Base-by-base conservation (phyloP, 2,329 filamentous ascomycete species). In the Epichloe glyceriae region DNA sequence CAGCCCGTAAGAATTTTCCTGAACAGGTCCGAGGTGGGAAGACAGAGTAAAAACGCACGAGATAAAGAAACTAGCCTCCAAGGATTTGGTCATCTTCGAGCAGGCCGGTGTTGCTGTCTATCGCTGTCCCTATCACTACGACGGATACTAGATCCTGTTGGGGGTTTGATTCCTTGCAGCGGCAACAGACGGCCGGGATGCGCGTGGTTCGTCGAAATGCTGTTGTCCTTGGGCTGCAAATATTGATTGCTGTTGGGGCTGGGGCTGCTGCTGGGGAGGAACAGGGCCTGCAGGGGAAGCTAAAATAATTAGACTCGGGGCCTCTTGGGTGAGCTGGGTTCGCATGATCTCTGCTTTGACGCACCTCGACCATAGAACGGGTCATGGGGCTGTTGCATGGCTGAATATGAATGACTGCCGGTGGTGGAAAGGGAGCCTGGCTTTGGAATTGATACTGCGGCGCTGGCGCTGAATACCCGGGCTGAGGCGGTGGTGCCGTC, bases 301-400 rank as follows among this genome's bases (percentile, higher is more conserved):
- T 76, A 75, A 63, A 73, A 63, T 22, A 69, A 72, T 73, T 66
- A 73, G 68, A 72, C 40, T 43, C 49, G 56, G 59, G 48, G 52
- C 50, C 51, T 22, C 39, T 50, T 50, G 44, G 51, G 51, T 40
- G 45, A 50, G 44, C 47, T 53, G 33, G 51, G 51, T 46, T 53
- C 49, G 48, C 45, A 50, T 53, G 30, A 47, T 50, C 51, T 47
- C 48, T 52, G 40, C 37, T 44, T 53, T 68, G 76, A 82, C 74
- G 73, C 73, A 78, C 79, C 77, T 72, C 78, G 78, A 69, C 76
- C 76, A 58, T 75, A 78, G 56, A 74, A 73, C 44, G 76, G 68
- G 63, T 80, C 77, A 62, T 69, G 62, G 53, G 74, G 70, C 43
- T 52, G 50, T 33, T 52, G 50, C 57, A 69, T 67, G 43, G 67